Evolutionary conservation across 768 basidiomycete species (phyloP), one percentile per base, ranked within the genome.

Genomic region (Sarcodon sp.): DNA sequence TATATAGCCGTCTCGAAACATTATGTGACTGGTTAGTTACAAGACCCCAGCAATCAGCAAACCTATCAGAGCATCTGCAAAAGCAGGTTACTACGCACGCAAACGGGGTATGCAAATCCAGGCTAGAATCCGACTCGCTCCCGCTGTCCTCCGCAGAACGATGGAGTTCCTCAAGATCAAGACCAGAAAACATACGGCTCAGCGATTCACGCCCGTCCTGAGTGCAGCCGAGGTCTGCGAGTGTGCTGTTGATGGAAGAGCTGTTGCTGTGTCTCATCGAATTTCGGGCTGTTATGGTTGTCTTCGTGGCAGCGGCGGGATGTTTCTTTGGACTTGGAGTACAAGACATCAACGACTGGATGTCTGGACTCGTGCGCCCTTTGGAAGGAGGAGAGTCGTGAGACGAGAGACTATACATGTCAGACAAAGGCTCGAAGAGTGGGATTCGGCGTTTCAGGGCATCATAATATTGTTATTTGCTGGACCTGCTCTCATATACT

Each of bases 1-100:
- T 35, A 69, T 57, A 53, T 68, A 52, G n/a, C 68, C 68, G 35
- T 65, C 61, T 12, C 61, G 59, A n/a, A 69, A 56, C 66, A 69
- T 68, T n/a, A 69, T 56, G 43, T 64, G 63, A 35, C 67, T 68
- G 50, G 21, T 39, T 16, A 27, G 21, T 27, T 27, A 27, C 21
- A 27, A n/a, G 21, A 4, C 21, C 21, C 2, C 21, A 27, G 21
- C 2, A 27, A 33, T 10, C 10, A 4, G 4, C 4, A 32, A 15
- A 47, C 37, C 47, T 35, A 11, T 27, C 21, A 27, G 3, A 45
- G 46, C n/a, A n/a, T 13, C 7, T 35, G 13, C 7, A 45, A 41
- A 39, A 41, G 32, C 7, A 18, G 31, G 34, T n/a, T 31, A 43
- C n/a, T 13, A 65, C 65, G 51, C 54, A 66, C 67, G 67, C 64